Base-by-base conservation (phyloP, 805 yeast species). In the Wickerhamomyces ciferrii region DNA sequence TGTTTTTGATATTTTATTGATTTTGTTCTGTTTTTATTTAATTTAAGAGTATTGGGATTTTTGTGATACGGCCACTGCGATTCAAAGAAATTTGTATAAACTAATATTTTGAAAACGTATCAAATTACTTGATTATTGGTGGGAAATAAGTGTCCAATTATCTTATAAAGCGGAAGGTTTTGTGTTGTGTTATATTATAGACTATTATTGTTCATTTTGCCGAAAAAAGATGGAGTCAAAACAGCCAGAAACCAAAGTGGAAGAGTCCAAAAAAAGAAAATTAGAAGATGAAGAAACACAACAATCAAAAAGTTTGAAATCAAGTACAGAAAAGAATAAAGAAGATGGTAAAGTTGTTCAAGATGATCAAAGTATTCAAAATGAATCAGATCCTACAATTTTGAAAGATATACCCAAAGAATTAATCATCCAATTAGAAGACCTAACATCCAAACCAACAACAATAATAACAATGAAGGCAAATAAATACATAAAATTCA, bases 401-500 rank as follows among this genome's bases (percentile, higher is more conserved):
- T 21, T 29, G 2, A 29, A 21, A 14, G 47, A 36, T 8, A 29
- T 46, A 5, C 54, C 57, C 8, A 11, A 32, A 3, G 56, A 56
- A 1, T 48, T 52, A 21, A 18, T 25, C 10, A 53, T 59, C 19
- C 27, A 52, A 2, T 32, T 56, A 9, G 45, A 51, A 13, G 63
- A 58, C 17, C 52, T 56, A 17, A 25, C 34, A 3, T 15, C 43
- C 5, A 8, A 21, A 10, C 35, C 39, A n/a, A 37, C 27, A 19
- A 21, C 43, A 2, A 43, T 25, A 9, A 19, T 54, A 1, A 49
- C 53, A 4, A 59, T 60, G 60, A 53, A 49, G 24, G 50, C 51
- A 7, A 60, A 60, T 39, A 44, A 47, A 17, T 54, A 53, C 46
- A 63, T 70, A 17, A 68, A 71, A 43, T 39, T 46, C 1, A 43